These are phyloP conservation scores for Pistacia integerrima DNA, from an alignment of 345 rosid genomes.

Conservation along the genomic window DNA sequence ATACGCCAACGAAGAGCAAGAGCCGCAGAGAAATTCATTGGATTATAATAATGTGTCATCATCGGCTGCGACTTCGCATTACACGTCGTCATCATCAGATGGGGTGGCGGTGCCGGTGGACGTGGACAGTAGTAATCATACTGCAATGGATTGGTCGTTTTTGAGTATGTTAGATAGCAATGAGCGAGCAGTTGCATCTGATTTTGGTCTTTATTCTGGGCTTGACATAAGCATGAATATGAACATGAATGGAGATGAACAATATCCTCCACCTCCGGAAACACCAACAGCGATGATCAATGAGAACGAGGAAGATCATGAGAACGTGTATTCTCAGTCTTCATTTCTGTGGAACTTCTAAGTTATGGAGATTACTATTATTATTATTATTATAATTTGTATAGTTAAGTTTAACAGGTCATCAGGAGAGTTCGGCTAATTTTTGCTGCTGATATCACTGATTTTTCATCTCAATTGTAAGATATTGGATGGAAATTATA, in stretches of 20 bases:
- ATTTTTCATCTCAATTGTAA: not conserved
- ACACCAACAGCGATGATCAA: not conserved
- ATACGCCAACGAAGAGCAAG: slow-evolving; percentile 48
- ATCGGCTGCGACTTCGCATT: slow-evolving; percentile 10
- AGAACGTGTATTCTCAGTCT: slow-evolving; percentile 16
- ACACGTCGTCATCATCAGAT: not conserved
- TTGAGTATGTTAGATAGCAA: slow-evolving; percentile 29
- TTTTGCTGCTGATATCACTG: slow-evolving; percentile 6
- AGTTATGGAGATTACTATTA: not conserved
- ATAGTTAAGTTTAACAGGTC: too few relatives aligned
- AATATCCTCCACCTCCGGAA: slow-evolving; percentile 13
- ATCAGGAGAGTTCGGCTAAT: slow-evolving; percentile 2
- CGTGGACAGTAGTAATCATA: too few relatives aligned
- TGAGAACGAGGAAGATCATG: slow-evolving; percentile 15
- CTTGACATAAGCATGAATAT: slow-evolving; percentile 17
- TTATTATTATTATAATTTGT: too few relatives aligned
- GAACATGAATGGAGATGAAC: not conserved
- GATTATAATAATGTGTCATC: not conserved
- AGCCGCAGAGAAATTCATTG: not conserved
- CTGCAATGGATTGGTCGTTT: slow-evolving; percentile 49
- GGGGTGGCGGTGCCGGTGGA: not conserved
- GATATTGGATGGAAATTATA: too few relatives aligned
- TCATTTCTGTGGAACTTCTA: slow-evolving; percentile 67
- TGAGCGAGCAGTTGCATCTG: slow-evolving; percentile 9
- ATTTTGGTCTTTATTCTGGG: slow-evolving; percentile 30